A percentile compares a stretch with the other conserved stretches of the same genome.
Evolutionary conservation across 2,329 filamentous ascomycete species (phyloP).

Genomic region (Tympanopsis confertula): DNA sequence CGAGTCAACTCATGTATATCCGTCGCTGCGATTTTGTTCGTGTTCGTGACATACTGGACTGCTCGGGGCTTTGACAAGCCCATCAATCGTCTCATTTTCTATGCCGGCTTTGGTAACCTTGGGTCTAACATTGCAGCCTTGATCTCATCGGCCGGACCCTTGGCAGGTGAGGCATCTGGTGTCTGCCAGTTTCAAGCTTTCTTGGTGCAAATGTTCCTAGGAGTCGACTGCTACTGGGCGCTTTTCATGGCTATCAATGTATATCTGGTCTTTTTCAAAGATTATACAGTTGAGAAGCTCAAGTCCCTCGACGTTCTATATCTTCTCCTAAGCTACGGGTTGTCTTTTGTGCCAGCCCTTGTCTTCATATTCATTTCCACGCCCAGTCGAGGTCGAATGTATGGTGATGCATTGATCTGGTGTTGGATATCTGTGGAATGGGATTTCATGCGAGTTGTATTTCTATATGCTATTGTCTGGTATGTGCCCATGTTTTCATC

Average conservation of each 20-base stretch:
- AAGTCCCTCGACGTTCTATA: constrained; percentile 43
- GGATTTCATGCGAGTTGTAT: constrained; percentile 37
- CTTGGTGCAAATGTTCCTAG: constrained; percentile 45
- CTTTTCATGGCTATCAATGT: constrained; percentile 52
- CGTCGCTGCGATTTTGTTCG: constrained; percentile 36
- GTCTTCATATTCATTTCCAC: constrained; percentile 37
- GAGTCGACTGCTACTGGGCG: constrained; percentile 40
- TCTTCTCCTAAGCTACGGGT: constrained; percentile 37
- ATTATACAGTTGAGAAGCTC: constrained; percentile 36
- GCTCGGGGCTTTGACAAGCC: constrained; percentile 39
- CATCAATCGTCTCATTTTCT: constrained; percentile 49
- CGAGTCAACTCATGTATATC: constrained; percentile 34
- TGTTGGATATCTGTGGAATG: constrained; percentile 40
- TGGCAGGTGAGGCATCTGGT: constrained; percentile 5
- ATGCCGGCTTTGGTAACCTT: constrained; percentile 48
- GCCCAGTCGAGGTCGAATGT: constrained; percentile 12
- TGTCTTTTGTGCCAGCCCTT: constrained; percentile 41
- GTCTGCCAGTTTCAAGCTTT: constrained; percentile 23
- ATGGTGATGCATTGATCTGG: constrained; percentile 37
- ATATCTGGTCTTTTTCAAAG: constrained; percentile 45
- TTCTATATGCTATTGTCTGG: constrained; percentile 36
- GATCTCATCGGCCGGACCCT: constrained; percentile 32
- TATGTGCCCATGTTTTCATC: constrained; percentile 5
- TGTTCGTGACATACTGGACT: constrained; percentile 35
- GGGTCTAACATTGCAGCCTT: constrained; percentile 43